Evolutionary conservation across 352 stramenopile species (phyloP).

Genomic region (Phytophthora hibernalis): DNA sequence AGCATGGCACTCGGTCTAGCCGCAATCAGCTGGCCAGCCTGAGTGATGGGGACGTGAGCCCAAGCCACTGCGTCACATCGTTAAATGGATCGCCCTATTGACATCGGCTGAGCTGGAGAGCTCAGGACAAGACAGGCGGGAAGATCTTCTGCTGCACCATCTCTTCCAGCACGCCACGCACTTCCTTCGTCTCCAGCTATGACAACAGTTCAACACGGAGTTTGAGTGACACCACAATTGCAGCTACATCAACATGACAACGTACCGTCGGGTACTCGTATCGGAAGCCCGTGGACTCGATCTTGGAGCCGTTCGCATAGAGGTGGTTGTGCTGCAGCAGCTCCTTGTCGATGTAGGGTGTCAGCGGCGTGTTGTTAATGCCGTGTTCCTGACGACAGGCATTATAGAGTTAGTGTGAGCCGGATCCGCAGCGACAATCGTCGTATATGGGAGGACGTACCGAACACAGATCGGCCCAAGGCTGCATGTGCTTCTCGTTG

Average conservation of each 20-base stretch:
- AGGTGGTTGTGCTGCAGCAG: conserved; percentile 87
- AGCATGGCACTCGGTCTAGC: conserved; percentile 14
- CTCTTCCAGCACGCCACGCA: conserved; percentile 71
- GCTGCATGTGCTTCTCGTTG: conserved; percentile 92
- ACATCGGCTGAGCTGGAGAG: conserved; percentile 9
- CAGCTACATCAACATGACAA: neutral
- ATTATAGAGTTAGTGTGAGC: conserved; percentile 7
- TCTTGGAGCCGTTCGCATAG: conserved; percentile 78
- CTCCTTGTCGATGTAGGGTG: conserved; percentile 91
- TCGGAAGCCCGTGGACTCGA: conserved; percentile 78
- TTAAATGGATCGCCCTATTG: conserved; percentile 12
- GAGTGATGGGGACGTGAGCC: conserved; percentile 16
- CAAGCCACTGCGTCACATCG: conserved; percentile 18
- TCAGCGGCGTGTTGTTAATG: conserved; percentile 87
- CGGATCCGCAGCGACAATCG: neutral
- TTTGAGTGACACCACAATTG: conserved; percentile 8
- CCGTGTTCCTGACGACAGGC: conserved; percentile 56
- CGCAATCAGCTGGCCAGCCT: conserved; percentile 16
- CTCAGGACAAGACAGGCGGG: conserved; percentile 67
- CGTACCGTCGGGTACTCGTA: conserved; percentile 79
- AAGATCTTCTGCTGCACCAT: conserved; percentile 86
- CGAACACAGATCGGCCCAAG: conserved; percentile 85
- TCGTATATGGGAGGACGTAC: conserved; percentile 31
- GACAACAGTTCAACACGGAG: conserved; percentile 22
- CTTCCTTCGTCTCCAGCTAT: conserved; percentile 64